phyloP scores from a whole-genome alignment of 495 filamentous ascomycete species.

The Thermochaetoides thermophila region DNA sequence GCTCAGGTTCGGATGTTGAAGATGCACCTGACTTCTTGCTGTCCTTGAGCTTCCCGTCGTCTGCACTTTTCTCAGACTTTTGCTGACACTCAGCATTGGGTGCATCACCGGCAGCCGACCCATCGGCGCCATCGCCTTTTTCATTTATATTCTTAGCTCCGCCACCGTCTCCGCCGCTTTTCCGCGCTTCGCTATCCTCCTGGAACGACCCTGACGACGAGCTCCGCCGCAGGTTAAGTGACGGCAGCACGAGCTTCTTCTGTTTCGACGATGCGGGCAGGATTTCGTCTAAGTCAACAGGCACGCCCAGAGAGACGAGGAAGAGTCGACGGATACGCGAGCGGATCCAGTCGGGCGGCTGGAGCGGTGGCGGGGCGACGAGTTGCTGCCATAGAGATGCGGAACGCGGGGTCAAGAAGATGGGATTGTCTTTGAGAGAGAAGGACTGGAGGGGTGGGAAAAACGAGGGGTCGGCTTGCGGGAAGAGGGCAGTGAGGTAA shows the following conservation, averaged over 20 bases:
- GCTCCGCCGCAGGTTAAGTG: slow-evolving; percentile 42
- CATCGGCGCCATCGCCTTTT: not conserved
- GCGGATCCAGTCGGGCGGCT: slow-evolving; percentile 95
- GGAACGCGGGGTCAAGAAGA: slow-evolving; percentile 56
- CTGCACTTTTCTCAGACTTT: too few species aligned
- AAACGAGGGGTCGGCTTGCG: slow-evolving; percentile 36
- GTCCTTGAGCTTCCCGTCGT: not conserved
- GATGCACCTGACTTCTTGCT: slow-evolving; percentile 34
- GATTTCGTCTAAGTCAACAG: slow-evolving; percentile 93
- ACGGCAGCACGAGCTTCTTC: slow-evolving; percentile 90
- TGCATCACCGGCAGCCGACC: too few species aligned
- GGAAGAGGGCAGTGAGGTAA: slow-evolving; percentile 43
- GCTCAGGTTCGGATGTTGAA: slow-evolving; percentile 33
- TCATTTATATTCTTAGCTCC: slow-evolving; percentile 24
- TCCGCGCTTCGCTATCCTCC: slow-evolving; percentile 32
- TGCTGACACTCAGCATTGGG: too few species aligned
- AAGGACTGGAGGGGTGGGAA: slow-evolving; percentile 30
- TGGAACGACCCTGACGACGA: slow-evolving; percentile 33
- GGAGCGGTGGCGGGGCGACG: slow-evolving; percentile 81
- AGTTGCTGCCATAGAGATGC: slow-evolving; percentile 94
- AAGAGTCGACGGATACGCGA: slow-evolving; percentile 92
- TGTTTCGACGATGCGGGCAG: slow-evolving; percentile 80
- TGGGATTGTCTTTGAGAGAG: slow-evolving; percentile 32
- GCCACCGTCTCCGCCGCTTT: slow-evolving; percentile 37
- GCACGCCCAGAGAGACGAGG: slow-evolving; percentile 88